Base-by-base conservation (phyloP, 2,329 filamentous ascomycete species). In the Pseudonectria buxi region DNA sequence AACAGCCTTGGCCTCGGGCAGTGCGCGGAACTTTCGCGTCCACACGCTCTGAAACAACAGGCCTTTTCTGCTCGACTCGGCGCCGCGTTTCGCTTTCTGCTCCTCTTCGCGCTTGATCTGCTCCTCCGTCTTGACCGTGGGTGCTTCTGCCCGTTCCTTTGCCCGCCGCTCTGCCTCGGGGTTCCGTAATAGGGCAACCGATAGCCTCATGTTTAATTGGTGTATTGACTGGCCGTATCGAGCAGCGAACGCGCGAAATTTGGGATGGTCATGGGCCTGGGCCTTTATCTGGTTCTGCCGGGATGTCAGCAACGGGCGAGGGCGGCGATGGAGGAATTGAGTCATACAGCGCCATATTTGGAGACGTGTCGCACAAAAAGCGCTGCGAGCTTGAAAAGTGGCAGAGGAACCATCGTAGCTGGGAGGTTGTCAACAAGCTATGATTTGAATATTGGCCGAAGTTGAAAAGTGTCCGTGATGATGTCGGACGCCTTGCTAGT, bases 311-410 rank as follows among this genome's bases (percentile, higher is more conserved):
- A 25, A 22, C 13, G 18, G 14, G 26, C 10, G 14, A 24, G 15
- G 15, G 14, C n/a, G 24, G 18, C 28, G 18, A 5, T 6, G 15
- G 13, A 13, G 14, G 35, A 15, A 16, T n/a, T 14, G 11, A 18
- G 30, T 62, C 76, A 48, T 72, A 82, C 78, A 36, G 78, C 78
- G 53, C 78, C 78, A 67, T 82, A 82, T 61, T 82, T 82, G 37
- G 78, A 82, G 35, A 82, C 61, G 54, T 82, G 78, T 47, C 76
- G 71, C 52, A 82, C 66, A 46, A 82, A 78, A 30, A 82, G 67
- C 37, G 77, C 59, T 14, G 71, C 78, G 46, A 82, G 74, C 63
- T 83, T 83, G 62, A 83, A 83, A 13, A 83, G 64, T 14, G 78
- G 78, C 26, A 83, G 65, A 37, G 77, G 70, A 29, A 82, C 78